Conservation (phyloP, 1,139 yeast genomes). For the Pichia sp. region DNA sequence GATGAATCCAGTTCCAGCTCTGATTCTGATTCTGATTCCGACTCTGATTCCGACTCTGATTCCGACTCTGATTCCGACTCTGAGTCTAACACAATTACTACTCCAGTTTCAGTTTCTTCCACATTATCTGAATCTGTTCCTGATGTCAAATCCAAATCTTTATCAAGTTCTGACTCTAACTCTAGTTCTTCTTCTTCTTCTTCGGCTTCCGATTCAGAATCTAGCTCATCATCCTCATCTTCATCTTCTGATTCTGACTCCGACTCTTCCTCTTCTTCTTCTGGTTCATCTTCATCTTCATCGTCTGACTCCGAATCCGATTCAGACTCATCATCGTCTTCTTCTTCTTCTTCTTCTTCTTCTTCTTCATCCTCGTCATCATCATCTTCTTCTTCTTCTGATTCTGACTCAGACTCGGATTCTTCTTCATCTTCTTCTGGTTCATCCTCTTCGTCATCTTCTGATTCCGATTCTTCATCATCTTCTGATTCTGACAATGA, state of each 20-base stretch:
- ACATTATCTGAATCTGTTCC: constrained; percentile 21
- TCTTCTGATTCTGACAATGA: constrained; percentile 10
- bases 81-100: background rate
- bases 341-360: constrained; percentile 20
- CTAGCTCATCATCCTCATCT: constrained; percentile 12
- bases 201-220: no score
- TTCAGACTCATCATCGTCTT: no score
- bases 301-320: constrained; percentile 18
- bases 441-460: constrained; percentile 13
- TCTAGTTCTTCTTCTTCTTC: constrained; percentile 19
- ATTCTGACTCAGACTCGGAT: constrained; percentile 10
- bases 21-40: no score
- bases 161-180: constrained; percentile 6
- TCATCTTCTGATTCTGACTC: constrained; percentile 6
- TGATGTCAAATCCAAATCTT: no score
- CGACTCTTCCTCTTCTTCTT: no score
- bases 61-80: no score
- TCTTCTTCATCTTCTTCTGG: no score
- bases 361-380: no score
- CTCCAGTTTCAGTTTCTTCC: constrained; percentile 8
- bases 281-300: constrained; percentile 20
- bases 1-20: no score
- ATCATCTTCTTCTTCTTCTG: constrained; percentile 7
- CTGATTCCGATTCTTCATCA: constrained; percentile 3
- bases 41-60: no score